Evolutionary conservation across 2,329 filamentous ascomycete species (phyloP), one percentile per base, ranked within the genome.

Genomic region (Epichloe sp.): DNA sequence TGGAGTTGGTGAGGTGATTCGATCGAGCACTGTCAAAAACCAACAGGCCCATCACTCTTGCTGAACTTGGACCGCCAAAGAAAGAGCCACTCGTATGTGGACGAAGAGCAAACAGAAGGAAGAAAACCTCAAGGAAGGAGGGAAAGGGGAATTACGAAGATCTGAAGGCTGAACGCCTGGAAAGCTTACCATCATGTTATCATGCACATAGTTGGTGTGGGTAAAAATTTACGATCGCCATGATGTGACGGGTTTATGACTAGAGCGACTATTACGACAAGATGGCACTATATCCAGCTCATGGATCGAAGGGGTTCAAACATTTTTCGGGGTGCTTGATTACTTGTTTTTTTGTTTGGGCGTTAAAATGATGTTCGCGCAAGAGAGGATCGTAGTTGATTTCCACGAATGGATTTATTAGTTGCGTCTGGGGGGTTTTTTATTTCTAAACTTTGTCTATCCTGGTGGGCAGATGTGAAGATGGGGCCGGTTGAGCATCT

Each of bases 1-100:
- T 55, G 77, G 77, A 3, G 75, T 81, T 3, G 76, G 72, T 14
- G 78, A 81, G 34, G 72, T 81, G 46, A 74, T 80, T 44, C 68
- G 74, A 47, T 66, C 70, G 37, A 71, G 66, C 41, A 57, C 57
- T 12, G 50, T 52, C 19, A 48, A 17, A 45, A 38, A 37, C 14
- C 36, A 36, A 26, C 37, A 35, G 31, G 36, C 12, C 4, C 26
- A 17, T 2, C 10, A 45, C 3, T 23, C 35, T n/a, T n/a, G 36
- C 21, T 41, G 15, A 26, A 45, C 37, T n/a, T 31, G 35, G 12
- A 37, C 34, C 26, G 21, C 15, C 15, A 40, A 19, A 47, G 12
- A 11, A 37, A 17, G 7, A 41, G 31, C 31, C 23, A 43, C 3
- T 36, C 15, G 31, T 21, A 2, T 10, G 23, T 49, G 47, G 47